Conservation (phyloP, 1,284 basidiomycete species). For the Papiliotrema terrestris region DNA sequence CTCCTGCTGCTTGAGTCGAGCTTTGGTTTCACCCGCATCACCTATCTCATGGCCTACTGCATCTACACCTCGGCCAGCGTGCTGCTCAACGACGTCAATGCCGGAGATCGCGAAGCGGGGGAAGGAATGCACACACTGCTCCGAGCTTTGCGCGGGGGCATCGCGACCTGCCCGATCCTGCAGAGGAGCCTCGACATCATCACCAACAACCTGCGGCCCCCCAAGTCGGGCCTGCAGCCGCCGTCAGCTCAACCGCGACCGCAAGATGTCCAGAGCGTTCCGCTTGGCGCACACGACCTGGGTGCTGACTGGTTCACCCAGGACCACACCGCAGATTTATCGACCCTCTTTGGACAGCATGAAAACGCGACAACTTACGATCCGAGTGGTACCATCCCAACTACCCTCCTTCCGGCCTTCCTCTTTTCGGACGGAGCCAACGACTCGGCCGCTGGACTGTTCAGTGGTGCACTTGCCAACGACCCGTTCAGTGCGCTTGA, state of each 20-base stretch:
- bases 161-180: neutral
- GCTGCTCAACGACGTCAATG: neutral
- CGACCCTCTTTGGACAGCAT: neutral
- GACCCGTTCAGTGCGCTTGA: neutral
- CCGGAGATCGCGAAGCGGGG: neutral
- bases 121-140: conserved; percentile 3
- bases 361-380: no score
- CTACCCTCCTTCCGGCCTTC: neutral
- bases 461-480: neutral
- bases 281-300: neutral
- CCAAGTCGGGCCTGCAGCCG: neutral
- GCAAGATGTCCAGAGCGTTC: neutral
- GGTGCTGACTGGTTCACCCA: neutral
- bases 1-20: neutral
- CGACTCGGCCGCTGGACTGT: neutral
- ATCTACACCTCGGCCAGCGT: neutral
- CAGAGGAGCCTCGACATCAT: neutral
- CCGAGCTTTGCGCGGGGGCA: neutral
- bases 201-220: neutral
- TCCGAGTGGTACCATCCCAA: neutral
- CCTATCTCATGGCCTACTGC: conserved; percentile 1
- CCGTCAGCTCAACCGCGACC: neutral
- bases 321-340: neutral
- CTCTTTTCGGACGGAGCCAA: neutral
- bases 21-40: neutral